Evolutionary conservation across 176 grass and related monocot genomes (phyloP).

Genomic region (Eremochloa ophiuroides): DNA sequence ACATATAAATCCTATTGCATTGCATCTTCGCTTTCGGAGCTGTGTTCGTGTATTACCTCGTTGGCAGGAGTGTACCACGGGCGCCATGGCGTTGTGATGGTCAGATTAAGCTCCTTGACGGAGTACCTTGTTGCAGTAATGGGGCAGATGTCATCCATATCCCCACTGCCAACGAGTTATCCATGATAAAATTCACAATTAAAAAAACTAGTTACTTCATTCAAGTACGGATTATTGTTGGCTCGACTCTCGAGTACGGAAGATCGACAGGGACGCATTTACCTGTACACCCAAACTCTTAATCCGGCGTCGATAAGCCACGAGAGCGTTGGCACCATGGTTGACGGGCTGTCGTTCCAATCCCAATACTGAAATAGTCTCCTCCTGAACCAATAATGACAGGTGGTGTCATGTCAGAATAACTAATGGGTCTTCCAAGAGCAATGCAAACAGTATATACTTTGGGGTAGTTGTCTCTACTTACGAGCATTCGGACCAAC

Average conservation of each 20-base stretch:
- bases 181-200: too few species aligned
- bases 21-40: neutral
- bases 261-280: neutral
- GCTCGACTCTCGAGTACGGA: too few species aligned
- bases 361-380: too few species aligned
- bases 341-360: neutral
- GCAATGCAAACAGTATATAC: neutral
- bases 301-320: constrained; percentile 23
- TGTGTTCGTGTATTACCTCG: constrained; percentile 4
- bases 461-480: neutral
- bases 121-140: constrained; percentile 51
- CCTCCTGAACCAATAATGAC: neutral
- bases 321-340: constrained; percentile 3
- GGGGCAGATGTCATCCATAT: constrained; percentile 37
- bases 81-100: constrained; percentile 20
- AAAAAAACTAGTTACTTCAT: neutral
- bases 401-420: neutral
- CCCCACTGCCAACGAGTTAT: constrained; percentile 29
- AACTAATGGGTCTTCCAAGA: neutral
- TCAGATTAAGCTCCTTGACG: constrained; percentile 22
- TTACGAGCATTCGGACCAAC: constrained; percentile 38
- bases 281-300: constrained; percentile 48
- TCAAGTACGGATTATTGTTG: too few species aligned
- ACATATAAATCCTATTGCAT: neutral
- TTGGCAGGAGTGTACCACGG: constrained; percentile 43